Conservation (phyloP, 31 red algal genomes). For the Odonthalia washingtoniensis region DNA sequence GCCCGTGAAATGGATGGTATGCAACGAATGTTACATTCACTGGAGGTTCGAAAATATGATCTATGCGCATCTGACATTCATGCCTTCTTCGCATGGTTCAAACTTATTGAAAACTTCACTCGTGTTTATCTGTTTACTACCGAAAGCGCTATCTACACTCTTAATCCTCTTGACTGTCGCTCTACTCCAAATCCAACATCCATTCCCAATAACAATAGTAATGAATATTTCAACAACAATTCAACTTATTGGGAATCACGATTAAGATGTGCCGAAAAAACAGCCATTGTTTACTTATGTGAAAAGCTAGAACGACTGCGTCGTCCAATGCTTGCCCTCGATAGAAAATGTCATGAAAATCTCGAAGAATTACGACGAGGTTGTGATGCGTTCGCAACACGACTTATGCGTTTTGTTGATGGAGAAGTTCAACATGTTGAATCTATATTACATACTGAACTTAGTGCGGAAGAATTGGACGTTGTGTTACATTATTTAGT, state of each 20-base stretch:
- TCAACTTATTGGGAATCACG: background rate
- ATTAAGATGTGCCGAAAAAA: background rate
- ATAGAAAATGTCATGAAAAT: background rate
- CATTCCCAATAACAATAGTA: too few relatives aligned
- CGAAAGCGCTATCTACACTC: conserved; percentile 1
- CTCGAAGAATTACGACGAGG: background rate
- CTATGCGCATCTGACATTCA: conserved; percentile 22
- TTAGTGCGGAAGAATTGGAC: background rate
- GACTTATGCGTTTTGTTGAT: conserved; percentile 8
- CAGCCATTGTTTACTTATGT: background rate
- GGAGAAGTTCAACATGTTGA: background rate
- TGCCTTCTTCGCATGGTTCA: conserved; percentile 45
- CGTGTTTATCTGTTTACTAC: background rate
- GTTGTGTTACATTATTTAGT: background rate
- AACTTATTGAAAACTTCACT: conserved; percentile 35
- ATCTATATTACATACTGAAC: background rate
- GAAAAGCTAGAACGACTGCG: conserved; percentile 24
- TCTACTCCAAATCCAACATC: background rate
- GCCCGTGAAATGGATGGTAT: conserved; percentile 28
- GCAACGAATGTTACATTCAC: conserved; percentile 26
- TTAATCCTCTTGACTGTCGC: background rate
- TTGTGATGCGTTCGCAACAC: background rate
- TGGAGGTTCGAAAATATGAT: conserved; percentile 36
- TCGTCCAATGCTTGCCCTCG: conserved; percentile 22
- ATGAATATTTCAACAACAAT: too few relatives aligned